These are phyloP conservation scores for Clavaria fumosa DNA, from an alignment of 768 basidiomycete genomes.

Conservation along the genomic window DNA sequence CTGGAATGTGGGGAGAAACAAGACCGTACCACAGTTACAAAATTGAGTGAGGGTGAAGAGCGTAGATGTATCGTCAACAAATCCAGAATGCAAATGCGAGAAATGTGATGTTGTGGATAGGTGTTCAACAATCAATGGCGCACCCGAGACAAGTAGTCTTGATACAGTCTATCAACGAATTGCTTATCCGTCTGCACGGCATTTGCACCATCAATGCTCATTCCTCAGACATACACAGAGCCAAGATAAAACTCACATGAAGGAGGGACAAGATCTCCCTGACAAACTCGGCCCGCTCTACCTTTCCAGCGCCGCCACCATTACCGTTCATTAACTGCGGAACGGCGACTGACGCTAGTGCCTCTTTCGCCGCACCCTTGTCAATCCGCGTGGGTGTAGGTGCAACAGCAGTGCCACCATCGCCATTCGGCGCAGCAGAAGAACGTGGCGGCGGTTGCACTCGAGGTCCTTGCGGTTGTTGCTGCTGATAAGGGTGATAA, in stretches of 20 bases:
- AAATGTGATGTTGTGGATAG: too few relatives aligned
- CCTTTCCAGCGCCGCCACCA: constrained; percentile 23
- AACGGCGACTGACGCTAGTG: background rate
- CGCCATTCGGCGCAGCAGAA: too few relatives aligned
- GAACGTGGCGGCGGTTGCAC: background rate
- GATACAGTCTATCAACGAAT: constrained; percentile 49
- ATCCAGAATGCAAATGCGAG: too few relatives aligned
- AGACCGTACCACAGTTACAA: too few relatives aligned
- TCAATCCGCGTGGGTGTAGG: background rate
- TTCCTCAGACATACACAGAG: background rate
- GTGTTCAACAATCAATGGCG: too few relatives aligned
- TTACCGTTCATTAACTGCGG: constrained; percentile 1
- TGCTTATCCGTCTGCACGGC: constrained; percentile 46
- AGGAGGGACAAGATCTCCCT: constrained; percentile 44
- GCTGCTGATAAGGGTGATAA: background rate
- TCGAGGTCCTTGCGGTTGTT: background rate
- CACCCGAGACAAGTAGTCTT: constrained; percentile 22
- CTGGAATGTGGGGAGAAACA: too few relatives aligned
- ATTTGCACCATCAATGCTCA: constrained; percentile 6
- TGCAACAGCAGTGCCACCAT: too few relatives aligned
- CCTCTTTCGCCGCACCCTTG: background rate
- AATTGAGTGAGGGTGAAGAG: too few relatives aligned
- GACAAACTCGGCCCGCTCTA: constrained; percentile 48
- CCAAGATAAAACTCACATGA: constrained; percentile 29
- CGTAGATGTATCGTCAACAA: too few relatives aligned